phyloP scores from a whole-genome alignment of 2,329 filamentous ascomycete genomes.

The Aspergillus hortae region DNA sequence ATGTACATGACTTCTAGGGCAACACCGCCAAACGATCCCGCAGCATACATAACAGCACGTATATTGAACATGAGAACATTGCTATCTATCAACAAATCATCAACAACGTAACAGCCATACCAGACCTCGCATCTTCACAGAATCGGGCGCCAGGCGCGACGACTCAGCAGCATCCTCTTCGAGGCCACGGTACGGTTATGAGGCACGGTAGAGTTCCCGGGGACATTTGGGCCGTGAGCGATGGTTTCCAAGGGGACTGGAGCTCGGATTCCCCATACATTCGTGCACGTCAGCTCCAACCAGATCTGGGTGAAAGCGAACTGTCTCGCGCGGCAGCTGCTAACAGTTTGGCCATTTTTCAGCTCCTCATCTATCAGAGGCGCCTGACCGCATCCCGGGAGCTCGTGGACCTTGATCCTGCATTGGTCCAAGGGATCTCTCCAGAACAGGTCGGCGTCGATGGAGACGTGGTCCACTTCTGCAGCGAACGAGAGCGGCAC shows the following conservation, averaged over 20 bases:
- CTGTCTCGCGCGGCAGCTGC: conserved; percentile 21
- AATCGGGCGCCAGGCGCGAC: background rate
- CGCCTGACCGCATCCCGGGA: conserved; percentile 27
- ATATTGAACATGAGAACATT: background rate
- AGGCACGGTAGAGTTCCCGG: background rate
- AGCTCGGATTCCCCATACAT: background rate
- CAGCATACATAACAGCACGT: background rate
- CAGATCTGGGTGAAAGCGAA: conserved; percentile 26
- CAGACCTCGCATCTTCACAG: background rate
- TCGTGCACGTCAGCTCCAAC: conserved; percentile 27
- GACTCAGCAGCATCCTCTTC: background rate
- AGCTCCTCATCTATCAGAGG: conserved; percentile 25
- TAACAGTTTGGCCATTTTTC: conserved; percentile 11
- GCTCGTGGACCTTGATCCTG: conserved; percentile 31
- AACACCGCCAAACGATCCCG: background rate
- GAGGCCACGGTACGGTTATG: background rate
- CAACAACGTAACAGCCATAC: background rate
- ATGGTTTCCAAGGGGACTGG: conserved; percentile 1
- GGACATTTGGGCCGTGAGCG: background rate
- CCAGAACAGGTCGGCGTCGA: conserved; percentile 23
- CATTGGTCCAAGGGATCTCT: conserved; percentile 19
- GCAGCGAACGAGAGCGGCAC: conserved; percentile 21
- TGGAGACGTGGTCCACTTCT: conserved; percentile 24
- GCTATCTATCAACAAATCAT: background rate
- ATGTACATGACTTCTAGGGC: background rate